Evolutionary conservation across 2,329 filamentous ascomycete species (phyloP), one percentile per base, ranked within the genome.

Genomic region (Pleomassaria siparia): DNA sequence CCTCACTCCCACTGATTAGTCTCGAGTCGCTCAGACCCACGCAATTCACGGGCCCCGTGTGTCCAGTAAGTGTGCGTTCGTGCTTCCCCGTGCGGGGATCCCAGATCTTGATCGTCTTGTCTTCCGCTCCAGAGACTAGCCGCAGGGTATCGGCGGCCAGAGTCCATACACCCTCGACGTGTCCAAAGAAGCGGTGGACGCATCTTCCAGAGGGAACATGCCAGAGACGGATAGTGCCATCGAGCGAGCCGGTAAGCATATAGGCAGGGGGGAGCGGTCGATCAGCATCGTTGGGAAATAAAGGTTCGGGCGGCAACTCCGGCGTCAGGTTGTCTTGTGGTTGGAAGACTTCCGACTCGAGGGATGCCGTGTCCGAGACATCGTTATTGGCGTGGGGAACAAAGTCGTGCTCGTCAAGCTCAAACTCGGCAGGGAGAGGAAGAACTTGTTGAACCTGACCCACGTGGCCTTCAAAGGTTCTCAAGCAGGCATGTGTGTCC

Each of bases 91-190:
- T 91, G 47, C 91, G 79, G 13, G 92, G 88, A 72, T 97, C 92
- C 94, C 94, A 99, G 25, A 89, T 84, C 75, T 97, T 97, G 61
- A 96, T 88, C 84, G 92, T 95, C 33, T 89, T 86, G 72, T 99
- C 94, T 69, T 97, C 91, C 10, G 89, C 88, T 0, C 91, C 92
- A 15, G 87, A 90, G 12, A 97, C 90, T 13, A 96, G 84, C 10
- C 94, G 84, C 16, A 97, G 76, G 1, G 88, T 91, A 71, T 97
- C 92, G 2, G 89, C 92, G 0, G 88, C 89, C 2, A 99, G 79
- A 5, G 89, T 88, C 94, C 94, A 99, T 16, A 99, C 87, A 25
- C 94, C 94, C 70, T 99, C 94, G 18, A 99, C 82, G 63, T 99
- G 94, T 0, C 94, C 94, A 67, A 97, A 99, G 77, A 96, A 95